Percentiles rank a stretch among this genome's conserved stretches.
Conservation (phyloP, 345 rosid genomes). For the Raphanus raphanistrum region DNA sequence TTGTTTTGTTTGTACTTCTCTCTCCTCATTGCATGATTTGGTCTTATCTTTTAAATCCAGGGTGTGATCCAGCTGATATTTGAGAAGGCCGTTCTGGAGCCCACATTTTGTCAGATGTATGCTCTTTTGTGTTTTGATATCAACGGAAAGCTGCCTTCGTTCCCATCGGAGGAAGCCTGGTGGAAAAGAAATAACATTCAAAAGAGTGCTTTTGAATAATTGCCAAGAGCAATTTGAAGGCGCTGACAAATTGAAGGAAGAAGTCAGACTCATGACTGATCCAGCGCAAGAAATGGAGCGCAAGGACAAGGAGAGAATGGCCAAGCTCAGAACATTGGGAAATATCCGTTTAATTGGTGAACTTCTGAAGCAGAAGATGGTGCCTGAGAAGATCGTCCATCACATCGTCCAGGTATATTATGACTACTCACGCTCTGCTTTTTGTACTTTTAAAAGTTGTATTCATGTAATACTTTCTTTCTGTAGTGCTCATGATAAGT, state of each 20-base stretch:
- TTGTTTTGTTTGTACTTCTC: not conserved
- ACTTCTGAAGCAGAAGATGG: conserved; percentile 94
- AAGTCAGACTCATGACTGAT: conserved; percentile 67
- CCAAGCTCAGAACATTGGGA: conserved; percentile 84
- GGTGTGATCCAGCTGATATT: conserved; percentile 83
- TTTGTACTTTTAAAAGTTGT: not conserved
- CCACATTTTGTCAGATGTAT: conserved; percentile 92
- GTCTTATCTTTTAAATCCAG: conserved; percentile 43
- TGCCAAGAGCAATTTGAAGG: conserved; percentile 99
- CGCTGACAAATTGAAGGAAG: conserved; percentile 76
- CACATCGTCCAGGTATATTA: conserved; percentile 73
- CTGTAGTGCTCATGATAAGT: conserved; percentile 16
- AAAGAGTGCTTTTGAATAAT: conserved; percentile 74
- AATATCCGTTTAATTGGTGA: conserved; percentile 93
- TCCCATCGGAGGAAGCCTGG: conserved; percentile 85
- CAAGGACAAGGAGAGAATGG: conserved; percentile 76
- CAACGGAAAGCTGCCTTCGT: conserved; percentile 72
- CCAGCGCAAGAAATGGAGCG: conserved; percentile 83
- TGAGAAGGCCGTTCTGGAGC: conserved; percentile 93
- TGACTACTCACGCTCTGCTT: conserved; percentile 1
- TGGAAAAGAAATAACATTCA: conserved; percentile 84
- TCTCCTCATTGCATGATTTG: conserved; percentile 11
- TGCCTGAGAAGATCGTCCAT: conserved; percentile 88
- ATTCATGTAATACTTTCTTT: not conserved
- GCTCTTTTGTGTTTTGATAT: conserved; percentile 86